A percentile compares a stretch with the other conserved stretches of the same genome.
These are phyloP conservation scores for Corylus heterophylla DNA, from an alignment of 306 rosid species.

Conservation along the genomic window DNA sequence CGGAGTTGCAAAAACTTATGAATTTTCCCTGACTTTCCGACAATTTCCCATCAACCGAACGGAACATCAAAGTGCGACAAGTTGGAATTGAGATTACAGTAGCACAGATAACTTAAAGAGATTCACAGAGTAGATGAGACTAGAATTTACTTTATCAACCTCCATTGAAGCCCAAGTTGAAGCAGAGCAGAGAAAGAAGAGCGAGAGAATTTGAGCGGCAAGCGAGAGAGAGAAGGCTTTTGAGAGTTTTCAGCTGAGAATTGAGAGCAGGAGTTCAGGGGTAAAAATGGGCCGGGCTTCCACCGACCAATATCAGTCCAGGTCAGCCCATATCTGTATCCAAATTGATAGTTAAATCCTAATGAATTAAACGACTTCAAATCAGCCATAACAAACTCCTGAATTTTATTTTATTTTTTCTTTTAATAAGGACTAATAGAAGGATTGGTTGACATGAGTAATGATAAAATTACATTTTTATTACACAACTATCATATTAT, in stretches of 20 bases:
- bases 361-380: too few relatives aligned
- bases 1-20: neutral
- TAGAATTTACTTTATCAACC: constrained; percentile 12
- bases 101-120: neutral
- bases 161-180: constrained; percentile 22
- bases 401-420: too few relatives aligned
- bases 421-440: too few relatives aligned
- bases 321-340: neutral
- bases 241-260: neutral
- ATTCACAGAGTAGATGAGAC: neutral
- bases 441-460: too few relatives aligned
- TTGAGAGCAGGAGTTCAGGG: neutral
- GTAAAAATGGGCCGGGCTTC: neutral
- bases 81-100: neutral
- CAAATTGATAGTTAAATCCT: too few relatives aligned
- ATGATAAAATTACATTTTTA: too few relatives aligned
- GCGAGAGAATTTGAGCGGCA: constrained; percentile 31
- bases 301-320: neutral
- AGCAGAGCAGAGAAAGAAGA: neutral
- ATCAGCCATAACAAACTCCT: too few relatives aligned
- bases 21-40: neutral
- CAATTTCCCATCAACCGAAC: constrained; percentile 9
- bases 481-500: too few relatives aligned
- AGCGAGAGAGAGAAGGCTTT: neutral
- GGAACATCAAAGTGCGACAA: constrained; percentile 8